A percentile compares a stretch with the other conserved stretches of the same genome.
These are phyloP conservation scores for Pichia sp. DNA, from an alignment of 1,139 yeast genomes.

Conservation along the genomic window DNA sequence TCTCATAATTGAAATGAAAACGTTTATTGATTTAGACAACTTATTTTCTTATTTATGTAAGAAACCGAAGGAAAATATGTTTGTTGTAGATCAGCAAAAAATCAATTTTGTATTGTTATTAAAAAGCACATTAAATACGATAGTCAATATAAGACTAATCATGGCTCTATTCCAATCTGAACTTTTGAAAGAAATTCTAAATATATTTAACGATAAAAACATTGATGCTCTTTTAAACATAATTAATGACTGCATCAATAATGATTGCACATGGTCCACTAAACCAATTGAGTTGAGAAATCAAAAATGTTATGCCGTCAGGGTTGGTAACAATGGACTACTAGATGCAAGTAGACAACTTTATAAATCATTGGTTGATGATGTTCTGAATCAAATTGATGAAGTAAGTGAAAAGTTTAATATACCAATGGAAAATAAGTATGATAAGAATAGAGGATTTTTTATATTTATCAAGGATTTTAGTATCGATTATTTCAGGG, in stretches of 20 bases:
- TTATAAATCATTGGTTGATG: slow-evolving; percentile 34
- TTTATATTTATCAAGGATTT: slow-evolving; percentile 29
- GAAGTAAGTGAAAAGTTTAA: slow-evolving; percentile 23
- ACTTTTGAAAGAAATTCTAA: slow-evolving; percentile 28
- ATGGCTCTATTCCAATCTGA: slow-evolving; percentile 19
- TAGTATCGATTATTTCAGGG: slow-evolving; percentile 2
- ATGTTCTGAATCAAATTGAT: slow-evolving; percentile 29
- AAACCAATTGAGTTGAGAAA: slow-evolving; percentile 36
- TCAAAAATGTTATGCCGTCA: slow-evolving; percentile 41
- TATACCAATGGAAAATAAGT: slow-evolving; percentile 30
- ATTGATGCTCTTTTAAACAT: slow-evolving; percentile 22
- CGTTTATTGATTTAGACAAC: slow-evolving; percentile 34
- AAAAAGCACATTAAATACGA: slow-evolving; percentile 29
- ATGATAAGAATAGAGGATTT: slow-evolving; percentile 36
- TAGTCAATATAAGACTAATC: slow-evolving; percentile 17
- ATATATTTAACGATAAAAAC: slow-evolving; percentile 28
- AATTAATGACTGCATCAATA: slow-evolving; percentile 33
- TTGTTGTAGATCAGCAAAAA: slow-evolving; percentile 29
- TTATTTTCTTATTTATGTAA: slow-evolving; percentile 20
- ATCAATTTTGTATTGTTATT: slow-evolving; percentile 35
- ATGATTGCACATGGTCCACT: slow-evolving; percentile 38
- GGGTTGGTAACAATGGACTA: slow-evolving; percentile 39
- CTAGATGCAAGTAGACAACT: slow-evolving; percentile 40
- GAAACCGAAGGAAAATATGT: slow-evolving; percentile 21
- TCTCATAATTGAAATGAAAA: slow-evolving; percentile 26